These are phyloP conservation scores for Syzygium grande DNA, from an alignment of 345 rosid genomes.

Conservation along the genomic window DNA sequence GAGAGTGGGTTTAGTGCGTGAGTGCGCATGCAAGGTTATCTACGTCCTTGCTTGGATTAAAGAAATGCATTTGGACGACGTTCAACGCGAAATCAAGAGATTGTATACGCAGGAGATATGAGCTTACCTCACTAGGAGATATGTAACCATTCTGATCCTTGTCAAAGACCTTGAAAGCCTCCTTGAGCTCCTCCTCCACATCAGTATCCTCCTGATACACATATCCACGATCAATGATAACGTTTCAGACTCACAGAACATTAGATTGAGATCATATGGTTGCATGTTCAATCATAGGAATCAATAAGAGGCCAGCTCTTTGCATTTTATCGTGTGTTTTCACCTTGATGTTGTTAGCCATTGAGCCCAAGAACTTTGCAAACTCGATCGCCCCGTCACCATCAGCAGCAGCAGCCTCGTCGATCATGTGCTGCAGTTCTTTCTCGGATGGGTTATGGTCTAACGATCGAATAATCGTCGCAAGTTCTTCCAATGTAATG, in stretches of 20 bases:
- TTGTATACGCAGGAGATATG: not conserved
- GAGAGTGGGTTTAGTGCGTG: not conserved
- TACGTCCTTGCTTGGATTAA: not conserved
- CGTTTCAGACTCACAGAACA: not conserved
- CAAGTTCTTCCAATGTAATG: constrained; percentile 73
- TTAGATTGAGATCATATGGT: not conserved
- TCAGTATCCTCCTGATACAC: constrained; percentile 51
- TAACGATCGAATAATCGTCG: constrained; percentile 61
- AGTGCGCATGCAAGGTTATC: not conserved
- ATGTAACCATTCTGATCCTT: constrained; percentile 81
- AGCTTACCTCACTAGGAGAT: constrained; percentile 66
- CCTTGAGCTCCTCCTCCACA: constrained; percentile 70
- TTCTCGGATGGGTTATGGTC: constrained; percentile 66
- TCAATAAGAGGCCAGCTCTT: not conserved
- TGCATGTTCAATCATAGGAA: not conserved
- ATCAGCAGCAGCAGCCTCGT: constrained; percentile 58
- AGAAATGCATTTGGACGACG: not conserved
- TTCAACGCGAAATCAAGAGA: not conserved
- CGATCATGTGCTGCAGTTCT: constrained; percentile 69
- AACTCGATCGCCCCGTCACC: constrained; percentile 71
- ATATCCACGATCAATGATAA: not conserved
- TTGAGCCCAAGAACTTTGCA: constrained; percentile 56
- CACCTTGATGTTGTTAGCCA: constrained; percentile 72
- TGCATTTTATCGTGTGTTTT: not conserved
- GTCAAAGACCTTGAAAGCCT: constrained; percentile 85